Percentiles rank a stretch among this genome's conserved stretches.
These are phyloP conservation scores for Fusarium aywerte DNA, from an alignment of 2,329 filamentous ascomycete species.

Conservation along the genomic window DNA sequence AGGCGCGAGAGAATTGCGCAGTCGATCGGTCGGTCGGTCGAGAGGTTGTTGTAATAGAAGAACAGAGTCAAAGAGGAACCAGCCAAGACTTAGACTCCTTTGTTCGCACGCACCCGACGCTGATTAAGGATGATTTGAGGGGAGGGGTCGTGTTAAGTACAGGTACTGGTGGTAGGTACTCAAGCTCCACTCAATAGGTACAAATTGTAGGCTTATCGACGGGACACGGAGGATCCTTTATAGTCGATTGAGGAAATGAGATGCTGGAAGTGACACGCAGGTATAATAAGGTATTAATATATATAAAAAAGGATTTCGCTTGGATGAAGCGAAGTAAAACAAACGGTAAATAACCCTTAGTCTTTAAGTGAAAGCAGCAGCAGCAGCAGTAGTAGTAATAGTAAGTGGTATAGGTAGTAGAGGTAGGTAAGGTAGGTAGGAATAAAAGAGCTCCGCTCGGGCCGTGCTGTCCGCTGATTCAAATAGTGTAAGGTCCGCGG, in stretches of 20 bases:
- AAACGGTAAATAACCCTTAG: slow-evolving; percentile 7
- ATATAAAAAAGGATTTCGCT: background rate
- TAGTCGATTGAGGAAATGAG: slow-evolving; percentile 10
- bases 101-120: slow-evolving; percentile 33
- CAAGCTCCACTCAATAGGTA: slow-evolving; percentile 37
- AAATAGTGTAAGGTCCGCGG: slow-evolving; percentile 41
- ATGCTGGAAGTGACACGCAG: slow-evolving; percentile 9
- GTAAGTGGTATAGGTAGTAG: background rate
- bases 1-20: slow-evolving; percentile 18
- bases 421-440: slow-evolving; percentile 1
- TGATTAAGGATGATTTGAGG: slow-evolving; percentile 40
- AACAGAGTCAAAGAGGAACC: slow-evolving; percentile 34
- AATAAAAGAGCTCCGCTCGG: slow-evolving; percentile 44
- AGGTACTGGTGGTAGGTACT: slow-evolving; percentile 5
- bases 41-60: slow-evolving; percentile 22
- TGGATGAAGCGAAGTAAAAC: slow-evolving; percentile 12
- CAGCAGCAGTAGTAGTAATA: no score
- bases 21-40: slow-evolving; percentile 26
- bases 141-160: slow-evolving; percentile 17
- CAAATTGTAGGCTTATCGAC: slow-evolving; percentile 28
- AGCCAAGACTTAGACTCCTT: slow-evolving; percentile 41
- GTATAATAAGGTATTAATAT: background rate
- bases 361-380: background rate
- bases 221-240: slow-evolving; percentile 22
- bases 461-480: slow-evolving; percentile 39